Base-by-base conservation (phyloP, 805 yeast genomes). In the Candida taoyuanica region DNA sequence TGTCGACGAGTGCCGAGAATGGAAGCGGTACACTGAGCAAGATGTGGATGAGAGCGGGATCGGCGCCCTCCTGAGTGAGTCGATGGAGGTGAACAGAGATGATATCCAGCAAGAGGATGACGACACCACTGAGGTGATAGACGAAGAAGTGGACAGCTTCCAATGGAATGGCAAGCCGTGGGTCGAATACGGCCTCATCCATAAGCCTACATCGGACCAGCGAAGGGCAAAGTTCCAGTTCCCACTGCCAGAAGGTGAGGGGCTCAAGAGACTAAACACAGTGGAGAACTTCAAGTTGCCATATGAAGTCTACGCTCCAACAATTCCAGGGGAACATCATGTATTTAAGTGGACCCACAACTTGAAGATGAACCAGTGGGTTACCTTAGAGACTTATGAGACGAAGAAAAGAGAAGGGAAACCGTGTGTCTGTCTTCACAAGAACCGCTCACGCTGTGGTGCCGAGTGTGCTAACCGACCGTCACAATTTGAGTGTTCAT, bases 401-500 rank as follows among this genome's bases (percentile, higher is more conserved):
- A 17, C 20, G 15, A 27, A 30, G 5, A 23, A 12, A 2, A 17
- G 14, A 2, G 28, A 29, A 12, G 33, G 27, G n/a, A 34, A 36
- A 3, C n/a, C 21, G 11, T 60, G 64, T 36, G 32, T 26, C 18
- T 60, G 64, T 37, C 21, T 19, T 2, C 39, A 34, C 7, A 21
- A 23, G 2, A 36, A 32, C 5, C 17, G n/a, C 4, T 26, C 34
- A 2, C 7, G 29, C 8, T 67, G 72, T 45, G 70, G 50, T 4
- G 62, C 56, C 5, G 40, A 47, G 14, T 65, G 71, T 43, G 42
- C 53, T 24, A 67, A 67, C 43, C 39, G 53, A 29, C 33, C 46
- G 3, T 37, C 57, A 7, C 63, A 59, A 34, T 47, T 48, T 20
- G 72, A 67, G 44, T 67, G 71, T 32, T 57, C 58, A 20, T 21